Conservation (phyloP, 306 rosid species). For the Psophocarpus tetragonolobus region DNA sequence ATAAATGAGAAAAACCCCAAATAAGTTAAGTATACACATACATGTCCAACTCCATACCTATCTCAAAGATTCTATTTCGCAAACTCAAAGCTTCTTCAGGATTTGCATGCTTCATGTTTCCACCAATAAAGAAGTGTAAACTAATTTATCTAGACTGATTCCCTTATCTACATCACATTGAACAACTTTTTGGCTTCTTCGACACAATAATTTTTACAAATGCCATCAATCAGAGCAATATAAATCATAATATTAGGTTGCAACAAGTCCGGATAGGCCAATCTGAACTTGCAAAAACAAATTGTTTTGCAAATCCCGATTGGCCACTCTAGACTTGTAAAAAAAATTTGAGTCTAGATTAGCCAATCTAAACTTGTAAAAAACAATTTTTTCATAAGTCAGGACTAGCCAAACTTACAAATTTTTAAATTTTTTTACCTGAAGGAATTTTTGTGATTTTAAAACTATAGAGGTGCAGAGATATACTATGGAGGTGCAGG, state of each 20-base stretch:
- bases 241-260: conserved; percentile 79
- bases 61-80: conserved; percentile 63
- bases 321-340: too few species aligned
- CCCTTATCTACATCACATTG: conserved; percentile 77
- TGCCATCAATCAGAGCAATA: conserved; percentile 87
- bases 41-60: conserved; percentile 75
- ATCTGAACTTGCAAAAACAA: too few species aligned
- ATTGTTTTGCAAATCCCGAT: too few species aligned
- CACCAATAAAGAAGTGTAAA: conserved; percentile 83
- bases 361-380: too few species aligned
- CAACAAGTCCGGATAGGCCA: too few species aligned
- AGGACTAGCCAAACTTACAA: too few species aligned
- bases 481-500: too few species aligned
- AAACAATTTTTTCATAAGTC: too few species aligned
- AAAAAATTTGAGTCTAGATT: too few species aligned
- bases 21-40: conserved; percentile 78
- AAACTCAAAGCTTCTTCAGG: conserved; percentile 72
- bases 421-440: too few species aligned
- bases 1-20: conserved; percentile 69
- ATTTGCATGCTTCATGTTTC: conserved; percentile 82
- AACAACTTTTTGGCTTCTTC: conserved; percentile 74
- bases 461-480: too few species aligned
- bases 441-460: too few species aligned
- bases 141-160: conserved; percentile 75
- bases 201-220: conserved; percentile 61